These are phyloP conservation scores for Emericellopsis terricola DNA, from an alignment of 495 filamentous ascomycete species.

Conservation along the genomic window DNA sequence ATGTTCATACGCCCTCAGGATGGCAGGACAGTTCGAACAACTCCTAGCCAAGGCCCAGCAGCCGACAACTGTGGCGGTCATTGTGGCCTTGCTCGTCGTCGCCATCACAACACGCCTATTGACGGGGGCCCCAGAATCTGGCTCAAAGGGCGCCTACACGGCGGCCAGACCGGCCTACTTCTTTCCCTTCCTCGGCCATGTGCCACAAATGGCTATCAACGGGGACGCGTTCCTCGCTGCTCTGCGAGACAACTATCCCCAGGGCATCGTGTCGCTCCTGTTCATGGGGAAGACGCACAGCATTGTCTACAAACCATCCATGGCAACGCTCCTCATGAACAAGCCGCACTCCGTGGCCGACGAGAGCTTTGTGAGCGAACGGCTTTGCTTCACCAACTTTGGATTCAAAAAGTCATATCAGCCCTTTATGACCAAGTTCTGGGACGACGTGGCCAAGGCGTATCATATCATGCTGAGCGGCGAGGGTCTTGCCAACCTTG, in stretches of 20 bases:
- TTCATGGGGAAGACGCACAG: not conserved
- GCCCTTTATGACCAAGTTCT: not conserved
- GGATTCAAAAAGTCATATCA: not conserved
- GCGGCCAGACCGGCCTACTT: not conserved
- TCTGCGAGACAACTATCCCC: not conserved
- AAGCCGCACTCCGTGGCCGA: not conserved
- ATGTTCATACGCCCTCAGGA: no score
- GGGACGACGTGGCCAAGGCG: not conserved
- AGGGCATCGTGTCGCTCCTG: constrained; percentile 1
- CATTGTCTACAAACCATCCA: not conserved
- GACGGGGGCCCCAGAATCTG: not conserved
- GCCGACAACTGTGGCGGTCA: not conserved
- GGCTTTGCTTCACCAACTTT: not conserved
- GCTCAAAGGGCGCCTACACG: not conserved
- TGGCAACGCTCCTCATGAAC: not conserved
- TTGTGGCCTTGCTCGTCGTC: not conserved
- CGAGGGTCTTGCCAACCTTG: not conserved
- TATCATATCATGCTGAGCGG: not conserved
- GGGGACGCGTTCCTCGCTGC: not conserved
- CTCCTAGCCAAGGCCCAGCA: not conserved
- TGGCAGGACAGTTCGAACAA: no score
- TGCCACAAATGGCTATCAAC: not conserved
- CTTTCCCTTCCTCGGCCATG: constrained; percentile 1
- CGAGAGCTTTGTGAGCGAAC: not conserved
- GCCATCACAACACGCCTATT: not conserved